phyloP scores from a whole-genome alignment of 2,329 filamentous ascomycete species.

The Fusarium sp. region DNA sequence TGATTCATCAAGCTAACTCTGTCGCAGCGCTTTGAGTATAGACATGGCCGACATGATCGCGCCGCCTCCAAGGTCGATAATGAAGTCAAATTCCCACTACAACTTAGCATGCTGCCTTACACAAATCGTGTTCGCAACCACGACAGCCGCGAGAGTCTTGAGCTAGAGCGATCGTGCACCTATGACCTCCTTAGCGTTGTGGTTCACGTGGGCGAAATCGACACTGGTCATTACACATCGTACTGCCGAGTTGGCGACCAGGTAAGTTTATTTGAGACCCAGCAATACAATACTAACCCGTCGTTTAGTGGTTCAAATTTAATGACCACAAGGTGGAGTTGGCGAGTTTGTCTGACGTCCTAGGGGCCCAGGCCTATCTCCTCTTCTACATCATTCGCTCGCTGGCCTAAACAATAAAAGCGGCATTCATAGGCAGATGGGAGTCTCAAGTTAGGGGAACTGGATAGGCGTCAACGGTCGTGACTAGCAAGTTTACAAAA shows the following conservation, averaged over 20 bases:
- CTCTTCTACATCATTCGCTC: constrained; percentile 85
- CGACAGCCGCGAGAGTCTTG: constrained; percentile 64
- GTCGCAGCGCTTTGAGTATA: constrained; percentile 76
- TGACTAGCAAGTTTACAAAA: constrained; percentile 1
- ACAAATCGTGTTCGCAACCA: constrained; percentile 72
- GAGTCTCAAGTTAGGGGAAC: neutral
- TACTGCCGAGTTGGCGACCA: constrained; percentile 85
- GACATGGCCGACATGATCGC: constrained; percentile 70
- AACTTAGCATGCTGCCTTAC: constrained; percentile 91
- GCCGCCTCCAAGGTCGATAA: constrained; percentile 89
- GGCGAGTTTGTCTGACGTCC: constrained; percentile 84
- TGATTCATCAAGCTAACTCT: constrained; percentile 2
- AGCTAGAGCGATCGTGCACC: constrained; percentile 73
- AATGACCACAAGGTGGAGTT: constrained; percentile 94
- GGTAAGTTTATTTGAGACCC: constrained; percentile 43
- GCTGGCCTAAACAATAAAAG: constrained; percentile 53
- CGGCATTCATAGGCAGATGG: neutral
- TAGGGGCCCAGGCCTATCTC: constrained; percentile 87
- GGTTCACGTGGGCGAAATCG: constrained; percentile 92
- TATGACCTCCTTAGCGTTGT: constrained; percentile 93
- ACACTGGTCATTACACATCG: constrained; percentile 92
- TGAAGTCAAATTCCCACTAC: constrained; percentile 84
- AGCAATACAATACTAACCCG: constrained; percentile 6
- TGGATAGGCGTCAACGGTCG: constrained; percentile 25
- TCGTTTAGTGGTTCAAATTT: constrained; percentile 86